These are phyloP conservation scores for Rhodotorula paludigena DNA, from an alignment of 768 basidiomycete genomes.

Conservation along the genomic window DNA sequence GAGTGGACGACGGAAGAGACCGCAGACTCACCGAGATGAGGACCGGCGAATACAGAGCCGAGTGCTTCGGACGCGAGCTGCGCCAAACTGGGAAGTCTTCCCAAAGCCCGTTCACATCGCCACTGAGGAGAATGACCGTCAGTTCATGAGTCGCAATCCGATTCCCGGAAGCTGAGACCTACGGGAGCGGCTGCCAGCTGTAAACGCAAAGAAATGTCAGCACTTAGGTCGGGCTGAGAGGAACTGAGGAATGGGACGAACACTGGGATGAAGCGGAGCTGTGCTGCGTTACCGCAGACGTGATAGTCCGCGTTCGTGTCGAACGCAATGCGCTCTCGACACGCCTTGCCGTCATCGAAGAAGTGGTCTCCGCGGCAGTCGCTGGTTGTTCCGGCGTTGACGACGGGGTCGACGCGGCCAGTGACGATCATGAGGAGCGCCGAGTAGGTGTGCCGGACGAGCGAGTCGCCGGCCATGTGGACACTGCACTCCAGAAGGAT, in stretches of 20 bases:
- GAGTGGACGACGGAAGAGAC: no score
- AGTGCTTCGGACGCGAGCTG: neutral
- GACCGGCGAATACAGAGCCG: constrained; percentile 1
- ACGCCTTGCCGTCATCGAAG: constrained; percentile 17
- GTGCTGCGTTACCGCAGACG: neutral
- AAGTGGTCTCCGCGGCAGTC: constrained; percentile 12
- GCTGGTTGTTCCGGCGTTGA: neutral
- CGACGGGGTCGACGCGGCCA: constrained; percentile 10
- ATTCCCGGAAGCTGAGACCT: no score
- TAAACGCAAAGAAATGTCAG: no score
- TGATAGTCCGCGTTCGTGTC: neutral
- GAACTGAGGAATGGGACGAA: neutral
- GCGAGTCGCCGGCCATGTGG: constrained; percentile 16
- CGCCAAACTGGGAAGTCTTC: neutral
- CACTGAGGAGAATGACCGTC: no score
- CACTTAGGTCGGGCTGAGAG: no score
- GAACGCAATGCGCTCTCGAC: neutral
- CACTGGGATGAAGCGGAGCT: neutral
- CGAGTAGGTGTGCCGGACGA: constrained; percentile 5
- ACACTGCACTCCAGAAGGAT: neutral
- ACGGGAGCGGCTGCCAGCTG: neutral
- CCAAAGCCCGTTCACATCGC: no score
- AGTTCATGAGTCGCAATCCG: no score
- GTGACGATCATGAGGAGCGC: constrained; percentile 21
- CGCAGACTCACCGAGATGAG: neutral